Evolutionary conservation across 2,329 filamentous ascomycete species (phyloP), one percentile per base, ranked within the genome.

Genomic region (Clarireedia homoeocarpa): DNA sequence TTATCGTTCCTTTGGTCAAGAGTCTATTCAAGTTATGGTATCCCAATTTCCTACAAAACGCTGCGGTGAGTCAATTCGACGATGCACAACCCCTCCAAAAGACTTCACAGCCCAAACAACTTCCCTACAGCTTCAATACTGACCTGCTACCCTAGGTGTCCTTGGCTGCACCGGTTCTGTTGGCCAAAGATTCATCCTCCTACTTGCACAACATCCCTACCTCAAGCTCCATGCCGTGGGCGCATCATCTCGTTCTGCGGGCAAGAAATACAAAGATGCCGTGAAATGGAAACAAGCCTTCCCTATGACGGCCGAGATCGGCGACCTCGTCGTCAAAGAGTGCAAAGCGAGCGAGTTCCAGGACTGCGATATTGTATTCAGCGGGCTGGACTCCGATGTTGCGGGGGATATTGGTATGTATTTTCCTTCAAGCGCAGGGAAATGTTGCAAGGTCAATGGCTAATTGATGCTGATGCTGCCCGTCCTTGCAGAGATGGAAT

Each of bases 351-450:
- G 84, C 64, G 82, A 92, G 66, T 97, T 96, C 71, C 74, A 78
- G 59, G 91, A 95, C 70, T 96, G 94, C 73, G 92, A 97, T 65
- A 77, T 99, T 62, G 84, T 97, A 59, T 97, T 97, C 73, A 92
- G 87, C 60, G 94, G 94, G 3, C 77, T 97, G 60, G 92, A 97
- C 75, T 86, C 89, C 61, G 90, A 95, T 74, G 87, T 96, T 55
- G 94, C 94, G 40, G 91, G 91, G 52, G 88, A 96, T 26, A 87
- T 95, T 69, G 91, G 90, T 95, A 76, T 55, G 81, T 67, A 36
- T 15, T 39, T 26, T 3, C 17, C 5, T 36, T 26, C 1, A 7
- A 39, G 10, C 39, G 17, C 6, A 24, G 6, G 20, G n/a, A 7
- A 20, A 14, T 15, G n/a, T 30, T 6, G 5, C 12, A 34, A 26